Conservation (phyloP, 2,329 filamentous ascomycete species). For the Diaporthe amygdali region DNA sequence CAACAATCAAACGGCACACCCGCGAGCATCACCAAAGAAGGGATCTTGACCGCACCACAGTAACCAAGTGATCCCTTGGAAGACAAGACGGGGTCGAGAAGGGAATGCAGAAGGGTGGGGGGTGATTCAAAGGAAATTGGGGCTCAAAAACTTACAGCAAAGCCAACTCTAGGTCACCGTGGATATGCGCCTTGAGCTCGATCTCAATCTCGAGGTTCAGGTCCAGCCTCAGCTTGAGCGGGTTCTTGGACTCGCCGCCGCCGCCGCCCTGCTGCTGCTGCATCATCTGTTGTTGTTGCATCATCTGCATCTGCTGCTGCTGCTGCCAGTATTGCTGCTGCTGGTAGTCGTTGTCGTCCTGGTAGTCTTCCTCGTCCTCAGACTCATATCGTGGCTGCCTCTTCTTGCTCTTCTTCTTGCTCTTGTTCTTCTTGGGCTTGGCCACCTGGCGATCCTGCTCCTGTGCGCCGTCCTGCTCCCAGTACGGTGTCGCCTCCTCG, state of each 20-base stretch:
- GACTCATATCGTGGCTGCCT: conserved; percentile 19
- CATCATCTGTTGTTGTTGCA: conserved; percentile 37
- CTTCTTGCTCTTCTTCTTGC: conserved; percentile 26
- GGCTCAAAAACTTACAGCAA: conserved; percentile 62
- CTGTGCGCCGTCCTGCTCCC: conserved; percentile 30
- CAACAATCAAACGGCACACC: neutral
- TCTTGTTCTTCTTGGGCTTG: conserved; percentile 30
- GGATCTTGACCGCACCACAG: neutral
- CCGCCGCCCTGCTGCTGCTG: conserved; percentile 38
- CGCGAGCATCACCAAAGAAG: neutral
- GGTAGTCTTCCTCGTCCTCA: conserved; percentile 25
- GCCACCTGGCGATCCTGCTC: conserved; percentile 32
- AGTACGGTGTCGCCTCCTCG: conserved; percentile 35
- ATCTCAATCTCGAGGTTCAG: conserved; percentile 82
- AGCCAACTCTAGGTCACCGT: conserved; percentile 76
- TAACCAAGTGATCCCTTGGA: neutral
- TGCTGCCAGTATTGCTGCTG: conserved; percentile 30
- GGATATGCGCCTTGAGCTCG: conserved; percentile 78
- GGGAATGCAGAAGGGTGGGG: neutral
- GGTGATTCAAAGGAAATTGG: neutral
- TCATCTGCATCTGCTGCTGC: conserved; percentile 31
- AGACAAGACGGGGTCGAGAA: too few relatives aligned
- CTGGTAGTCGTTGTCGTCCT: conserved; percentile 30
- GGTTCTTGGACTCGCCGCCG: conserved; percentile 55
- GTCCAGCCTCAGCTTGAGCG: conserved; percentile 72